Conservation (phyloP, 768 basidiomycete species). For the Tylopilus felleus region DNA sequence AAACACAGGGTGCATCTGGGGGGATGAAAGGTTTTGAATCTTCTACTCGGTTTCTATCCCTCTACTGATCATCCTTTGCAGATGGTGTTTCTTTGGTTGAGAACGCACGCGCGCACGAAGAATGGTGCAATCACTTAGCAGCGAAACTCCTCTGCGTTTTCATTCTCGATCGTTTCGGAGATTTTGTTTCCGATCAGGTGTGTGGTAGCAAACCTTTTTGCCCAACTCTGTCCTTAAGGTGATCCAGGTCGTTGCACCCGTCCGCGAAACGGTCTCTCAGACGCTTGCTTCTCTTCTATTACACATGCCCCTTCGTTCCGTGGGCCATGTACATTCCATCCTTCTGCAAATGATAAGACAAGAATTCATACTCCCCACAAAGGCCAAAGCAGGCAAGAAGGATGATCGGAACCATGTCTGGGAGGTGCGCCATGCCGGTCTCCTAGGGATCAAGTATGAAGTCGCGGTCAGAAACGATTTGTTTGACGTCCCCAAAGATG, state of each 20-base stretch:
- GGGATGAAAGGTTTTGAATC: constrained; percentile 71
- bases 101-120: constrained; percentile 69
- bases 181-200: constrained; percentile 92
- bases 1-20: constrained; percentile 75
- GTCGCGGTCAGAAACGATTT: constrained; percentile 91
- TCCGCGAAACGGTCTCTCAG: constrained; percentile 94
- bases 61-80: constrained; percentile 25
- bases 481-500: constrained; percentile 43
- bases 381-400: constrained; percentile 32
- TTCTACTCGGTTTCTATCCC: neutral
- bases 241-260: constrained; percentile 84
- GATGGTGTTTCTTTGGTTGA: constrained; percentile 50
- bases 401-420: constrained; percentile 65
- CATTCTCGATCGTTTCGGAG: constrained; percentile 95
- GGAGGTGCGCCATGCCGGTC: constrained; percentile 97
- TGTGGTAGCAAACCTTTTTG: constrained; percentile 6
- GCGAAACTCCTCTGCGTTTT: constrained; percentile 86
- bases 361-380: constrained; percentile 55
- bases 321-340: constrained; percentile 76
- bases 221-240: neutral
- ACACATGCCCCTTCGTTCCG: constrained; percentile 80
- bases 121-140: constrained; percentile 88
- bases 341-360: constrained; percentile 94
- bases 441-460: constrained; percentile 96
- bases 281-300: constrained; percentile 86